phyloP scores from a whole-genome alignment of 2,329 filamentous ascomycete genomes.

The Trichoderma sp. region DNA sequence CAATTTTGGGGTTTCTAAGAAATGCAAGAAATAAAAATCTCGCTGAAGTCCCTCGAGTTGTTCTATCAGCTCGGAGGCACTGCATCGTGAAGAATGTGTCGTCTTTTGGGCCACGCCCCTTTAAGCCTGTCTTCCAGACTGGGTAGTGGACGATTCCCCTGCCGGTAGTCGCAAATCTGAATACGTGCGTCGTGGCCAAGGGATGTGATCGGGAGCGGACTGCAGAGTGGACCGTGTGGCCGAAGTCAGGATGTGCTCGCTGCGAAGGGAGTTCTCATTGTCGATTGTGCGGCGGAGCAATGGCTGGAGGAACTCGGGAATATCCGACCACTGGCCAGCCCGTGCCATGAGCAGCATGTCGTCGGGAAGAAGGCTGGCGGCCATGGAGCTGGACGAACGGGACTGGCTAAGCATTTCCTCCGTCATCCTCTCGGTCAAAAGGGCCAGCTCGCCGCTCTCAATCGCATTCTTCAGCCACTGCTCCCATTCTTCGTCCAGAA shows the following conservation, averaged over 20 bases:
- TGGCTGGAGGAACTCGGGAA: conserved; percentile 57
- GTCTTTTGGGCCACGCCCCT: background rate
- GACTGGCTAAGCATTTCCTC: conserved; percentile 37
- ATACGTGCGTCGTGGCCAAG: conserved; percentile 29
- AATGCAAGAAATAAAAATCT: background rate
- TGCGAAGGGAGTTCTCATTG: conserved; percentile 34
- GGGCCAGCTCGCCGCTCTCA: conserved; percentile 59
- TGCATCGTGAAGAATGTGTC: background rate
- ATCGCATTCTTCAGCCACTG: conserved; percentile 72
- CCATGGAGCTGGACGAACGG: conserved; percentile 31
- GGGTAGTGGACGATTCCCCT: conserved; percentile 33
- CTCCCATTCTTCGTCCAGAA: conserved; percentile 72
- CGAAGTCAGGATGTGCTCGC: conserved; percentile 3
- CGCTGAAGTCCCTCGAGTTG: background rate
- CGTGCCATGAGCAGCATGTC: conserved; percentile 57
- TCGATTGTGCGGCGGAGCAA: conserved; percentile 52
- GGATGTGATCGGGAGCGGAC: conserved; percentile 11
- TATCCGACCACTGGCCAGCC: conserved; percentile 57
- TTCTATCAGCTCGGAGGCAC: background rate
- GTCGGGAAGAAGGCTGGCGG: conserved; percentile 48
- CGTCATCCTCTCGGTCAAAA: conserved; percentile 47
- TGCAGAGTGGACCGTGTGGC: conserved; percentile 13
- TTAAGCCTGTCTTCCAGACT: conserved; percentile 28
- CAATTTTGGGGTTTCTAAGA: background rate
- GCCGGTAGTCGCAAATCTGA: conserved; percentile 45